Conservation (phyloP, 768 basidiomycete genomes). For the Leccinum truebloodii region DNA sequence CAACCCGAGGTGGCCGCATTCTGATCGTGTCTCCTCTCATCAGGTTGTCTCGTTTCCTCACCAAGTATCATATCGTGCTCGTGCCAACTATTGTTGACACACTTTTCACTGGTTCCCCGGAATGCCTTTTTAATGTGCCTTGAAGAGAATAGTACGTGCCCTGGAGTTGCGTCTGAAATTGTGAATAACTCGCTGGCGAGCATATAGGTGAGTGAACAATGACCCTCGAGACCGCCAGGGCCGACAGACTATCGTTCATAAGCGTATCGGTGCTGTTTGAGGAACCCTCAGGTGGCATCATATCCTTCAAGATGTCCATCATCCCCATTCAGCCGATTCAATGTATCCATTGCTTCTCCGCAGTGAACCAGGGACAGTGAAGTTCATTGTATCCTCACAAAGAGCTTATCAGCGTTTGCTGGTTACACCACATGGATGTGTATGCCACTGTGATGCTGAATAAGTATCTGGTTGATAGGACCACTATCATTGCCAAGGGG, state of each 20-base stretch:
- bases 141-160: not conserved
- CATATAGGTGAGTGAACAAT: not conserved
- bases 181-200: constrained; percentile 1
- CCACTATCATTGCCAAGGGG: not conserved
- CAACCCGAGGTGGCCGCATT: constrained; percentile 26
- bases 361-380: not conserved
- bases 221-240: constrained; percentile 26
- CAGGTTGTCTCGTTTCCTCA: not conserved
- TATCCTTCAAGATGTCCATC: constrained; percentile 11
- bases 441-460: constrained; percentile 30
- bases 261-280: constrained; percentile 31
- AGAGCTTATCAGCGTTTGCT: too few species aligned
- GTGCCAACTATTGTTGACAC: constrained; percentile 22
- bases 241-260: constrained; percentile 25
- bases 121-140: constrained; percentile 1
- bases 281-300: constrained; percentile 32
- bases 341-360: not conserved
- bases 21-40: constrained; percentile 16
- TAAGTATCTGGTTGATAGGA: constrained; percentile 31
- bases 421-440: constrained; percentile 2
- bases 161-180: constrained; percentile 21
- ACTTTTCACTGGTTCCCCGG: constrained; percentile 33
- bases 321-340: not conserved
- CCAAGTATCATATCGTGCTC: constrained; percentile 9
- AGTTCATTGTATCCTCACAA: too few species aligned